Evolutionary conservation across 2,329 filamentous ascomycete species (phyloP), one percentile per base, ranked within the genome.

Genomic region (Penicillium paneum): DNA sequence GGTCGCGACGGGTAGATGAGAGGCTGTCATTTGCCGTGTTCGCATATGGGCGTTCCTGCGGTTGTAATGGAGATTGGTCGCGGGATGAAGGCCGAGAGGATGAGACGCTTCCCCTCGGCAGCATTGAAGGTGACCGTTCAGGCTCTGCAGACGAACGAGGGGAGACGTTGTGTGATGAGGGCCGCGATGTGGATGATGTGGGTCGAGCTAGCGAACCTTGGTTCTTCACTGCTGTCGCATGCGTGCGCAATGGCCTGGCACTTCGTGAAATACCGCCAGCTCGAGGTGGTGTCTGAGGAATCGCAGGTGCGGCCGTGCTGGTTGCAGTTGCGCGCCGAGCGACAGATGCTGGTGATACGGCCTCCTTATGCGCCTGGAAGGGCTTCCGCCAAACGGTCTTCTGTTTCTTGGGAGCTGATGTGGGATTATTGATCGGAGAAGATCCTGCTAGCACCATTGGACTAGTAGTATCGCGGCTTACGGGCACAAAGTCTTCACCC

Each of bases 401-500:
- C 50, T 76, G 71, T 66, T 82, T 81, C 61, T 80, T 87, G 26
- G 83, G 79, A 1, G 82, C 78, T 24, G 78, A 78, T 62, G 78
- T 71, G 7, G 71, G 71, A 52, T 73, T 74, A 43, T 67, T 68
- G 45, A 70, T 71, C 49, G 76, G 74, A 52, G 76, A 72, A 36
- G 74, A 77, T 62, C 78, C 81, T 54, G 77, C 86, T 45, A 68
- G 57, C 62, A 76, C 77, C 74, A 91, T 74, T 62, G 83, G 74
- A 60, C 78, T 76, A 58, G 77, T 72, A 31, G 77, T 72, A 29
- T 75, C 73, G 21, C 78, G 72, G 59, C 71, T 79, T 56, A 77
- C 73, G 15, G 94, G 94, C 54, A 90, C 86, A 71, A 95, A 97
- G 71, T 86, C 84, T 56, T 94, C 85, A 52, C 90, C 88, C 31